These are phyloP conservation scores for Thecaphora frezii DNA, from an alignment of 1,284 basidiomycete species.

Conservation along the genomic window DNA sequence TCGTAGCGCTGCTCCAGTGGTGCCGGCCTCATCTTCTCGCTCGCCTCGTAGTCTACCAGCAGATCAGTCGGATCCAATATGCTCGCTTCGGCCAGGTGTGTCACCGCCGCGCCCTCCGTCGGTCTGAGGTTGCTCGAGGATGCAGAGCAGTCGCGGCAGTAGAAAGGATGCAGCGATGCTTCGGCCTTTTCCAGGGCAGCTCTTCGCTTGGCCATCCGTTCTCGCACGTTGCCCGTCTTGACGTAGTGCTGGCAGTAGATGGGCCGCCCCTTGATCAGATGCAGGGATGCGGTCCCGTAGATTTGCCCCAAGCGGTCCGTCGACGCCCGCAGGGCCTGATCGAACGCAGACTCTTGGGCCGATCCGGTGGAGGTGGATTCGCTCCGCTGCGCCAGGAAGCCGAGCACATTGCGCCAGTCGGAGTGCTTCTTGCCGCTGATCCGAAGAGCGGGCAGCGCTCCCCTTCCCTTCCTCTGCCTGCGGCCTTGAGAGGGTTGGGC, in stretches of 20 bases:
- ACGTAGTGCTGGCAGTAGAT: not conserved
- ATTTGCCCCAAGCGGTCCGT: not conserved
- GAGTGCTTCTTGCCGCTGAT: no score
- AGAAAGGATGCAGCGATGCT: not conserved
- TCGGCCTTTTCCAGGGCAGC: not conserved
- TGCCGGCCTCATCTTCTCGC: not conserved
- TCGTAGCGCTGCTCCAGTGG: not conserved
- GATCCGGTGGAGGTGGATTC: not conserved
- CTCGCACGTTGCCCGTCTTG: not conserved
- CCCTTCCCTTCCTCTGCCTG: no score
- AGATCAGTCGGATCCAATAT: not conserved
- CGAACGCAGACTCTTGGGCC: not conserved
- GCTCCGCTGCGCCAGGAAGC: not conserved
- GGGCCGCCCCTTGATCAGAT: not conserved
- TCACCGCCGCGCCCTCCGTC: not conserved
- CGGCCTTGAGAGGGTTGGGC: no score
- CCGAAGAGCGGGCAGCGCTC: no score
- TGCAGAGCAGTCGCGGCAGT: no score
- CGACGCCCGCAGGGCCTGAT: not conserved
- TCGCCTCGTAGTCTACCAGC: not conserved
- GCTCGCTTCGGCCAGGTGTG: not conserved
- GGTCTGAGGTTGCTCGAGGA: no score
- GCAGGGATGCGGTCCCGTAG: not conserved
- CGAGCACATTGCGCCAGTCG: not conserved
- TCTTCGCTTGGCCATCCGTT: not conserved